Conservation (phyloP, 139 green algal genomes). For the Chlamydomonas incerta region DNA sequence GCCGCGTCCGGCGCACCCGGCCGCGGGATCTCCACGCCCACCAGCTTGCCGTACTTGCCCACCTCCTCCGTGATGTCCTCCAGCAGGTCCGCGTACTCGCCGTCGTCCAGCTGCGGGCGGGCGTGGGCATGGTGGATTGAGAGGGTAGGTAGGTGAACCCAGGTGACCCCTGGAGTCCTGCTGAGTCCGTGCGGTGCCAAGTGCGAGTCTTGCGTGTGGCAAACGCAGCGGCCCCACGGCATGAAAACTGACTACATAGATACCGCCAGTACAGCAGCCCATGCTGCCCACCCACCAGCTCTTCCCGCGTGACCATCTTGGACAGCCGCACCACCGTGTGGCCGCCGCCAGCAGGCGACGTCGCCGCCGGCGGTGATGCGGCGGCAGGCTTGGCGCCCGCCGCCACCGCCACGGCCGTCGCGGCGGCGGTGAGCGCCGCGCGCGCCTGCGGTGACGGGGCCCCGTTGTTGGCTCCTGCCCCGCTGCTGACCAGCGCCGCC, state of each 20-base stretch:
- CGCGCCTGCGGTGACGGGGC: not conserved
- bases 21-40: conserved; percentile 61
- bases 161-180: too few relatives aligned
- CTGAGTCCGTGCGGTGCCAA: too few relatives aligned
- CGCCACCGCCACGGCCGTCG: not conserved
- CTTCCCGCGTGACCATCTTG: conserved; percentile 63
- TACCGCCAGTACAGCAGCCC: too few relatives aligned
- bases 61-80: conserved; percentile 69
- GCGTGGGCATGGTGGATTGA: too few relatives aligned
- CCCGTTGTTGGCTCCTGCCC: not conserved
- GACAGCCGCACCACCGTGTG: conserved; percentile 57
- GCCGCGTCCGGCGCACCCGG: not conserved
- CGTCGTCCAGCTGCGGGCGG: conserved; percentile 55
- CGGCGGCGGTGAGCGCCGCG: conserved; percentile 9
- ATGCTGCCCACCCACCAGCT: conserved; percentile 56
- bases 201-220: too few relatives aligned
- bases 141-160: too few relatives aligned
- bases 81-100: conserved; percentile 67
- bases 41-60: conserved; percentile 71
- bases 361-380: not conserved
- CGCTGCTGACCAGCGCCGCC: not conserved
- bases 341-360: not conserved
- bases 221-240: too few relatives aligned
- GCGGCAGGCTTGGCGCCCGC: not conserved
- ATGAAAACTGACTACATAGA: too few relatives aligned